Evolutionary conservation across 164 flowering plant genomes (phyloP).

Genomic region (Magnolia kwangsiensis): DNA sequence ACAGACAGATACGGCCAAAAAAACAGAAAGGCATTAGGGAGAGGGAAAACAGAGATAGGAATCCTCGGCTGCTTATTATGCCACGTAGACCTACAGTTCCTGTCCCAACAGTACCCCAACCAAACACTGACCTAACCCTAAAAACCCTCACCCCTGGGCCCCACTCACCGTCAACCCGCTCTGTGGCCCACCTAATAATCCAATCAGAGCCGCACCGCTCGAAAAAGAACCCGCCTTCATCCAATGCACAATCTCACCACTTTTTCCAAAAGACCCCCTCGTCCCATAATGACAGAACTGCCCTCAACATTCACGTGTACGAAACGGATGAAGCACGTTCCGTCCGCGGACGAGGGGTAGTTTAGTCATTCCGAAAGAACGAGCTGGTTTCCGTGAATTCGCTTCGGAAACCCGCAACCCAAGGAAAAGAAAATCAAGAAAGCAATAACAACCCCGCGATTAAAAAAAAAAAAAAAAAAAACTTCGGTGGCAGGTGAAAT

Average conservation of each 20-base stretch:
- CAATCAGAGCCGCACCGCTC: no score
- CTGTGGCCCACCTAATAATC: no score
- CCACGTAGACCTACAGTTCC: neutral
- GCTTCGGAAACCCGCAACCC: neutral
- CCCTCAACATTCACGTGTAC: neutral
- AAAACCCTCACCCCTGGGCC: neutral
- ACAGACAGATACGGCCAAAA: neutral
- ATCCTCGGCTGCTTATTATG: neutral
- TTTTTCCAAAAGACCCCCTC: neutral
- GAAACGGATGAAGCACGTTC: neutral
- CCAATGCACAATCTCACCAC: neutral
- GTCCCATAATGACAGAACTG: neutral
- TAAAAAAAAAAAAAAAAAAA: no score
- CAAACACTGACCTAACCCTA: neutral
- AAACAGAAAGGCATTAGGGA: neutral
- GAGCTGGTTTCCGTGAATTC: neutral
- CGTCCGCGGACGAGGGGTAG: neutral
- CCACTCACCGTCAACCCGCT: neutral
- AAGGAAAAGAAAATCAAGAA: neutral
- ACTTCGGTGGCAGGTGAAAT: no score
- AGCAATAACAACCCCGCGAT: neutral
- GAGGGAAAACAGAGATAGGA: neutral
- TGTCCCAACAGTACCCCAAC: neutral
- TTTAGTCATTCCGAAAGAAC: constrained; percentile 1
- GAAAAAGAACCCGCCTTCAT: neutral